A percentile compares a stretch with the other conserved stretches of the same genome.
Evolutionary conservation across 306 rosid species (phyloP).

Genomic region (Cicer judaicum): DNA sequence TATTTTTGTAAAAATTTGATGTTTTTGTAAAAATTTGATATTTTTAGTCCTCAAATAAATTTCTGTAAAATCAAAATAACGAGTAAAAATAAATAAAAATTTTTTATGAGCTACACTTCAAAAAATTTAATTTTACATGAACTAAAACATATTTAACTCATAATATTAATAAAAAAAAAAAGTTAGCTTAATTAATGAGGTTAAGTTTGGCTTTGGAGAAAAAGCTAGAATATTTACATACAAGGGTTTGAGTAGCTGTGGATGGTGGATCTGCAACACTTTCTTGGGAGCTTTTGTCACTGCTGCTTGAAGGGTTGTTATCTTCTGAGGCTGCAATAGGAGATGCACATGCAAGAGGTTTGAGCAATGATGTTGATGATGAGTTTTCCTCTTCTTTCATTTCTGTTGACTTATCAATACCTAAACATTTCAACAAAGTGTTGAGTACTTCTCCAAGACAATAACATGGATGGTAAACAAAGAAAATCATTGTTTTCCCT

Average conservation of each 20-base stretch:
- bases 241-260: not conserved
- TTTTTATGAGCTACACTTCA: too few relatives aligned
- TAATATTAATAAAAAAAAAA: not conserved
- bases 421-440: not conserved
- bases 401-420: not conserved
- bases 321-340: not conserved
- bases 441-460: not conserved
- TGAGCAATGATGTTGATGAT: constrained; percentile 12
- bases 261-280: not conserved
- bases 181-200: too few relatives aligned
- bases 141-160: not conserved
- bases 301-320: not conserved
- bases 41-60: too few relatives aligned
- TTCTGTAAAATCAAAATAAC: too few relatives aligned
- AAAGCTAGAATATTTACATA: not conserved
- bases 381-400: not conserved
- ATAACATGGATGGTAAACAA: not conserved
- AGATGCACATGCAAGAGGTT: constrained; percentile 1
- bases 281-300: not conserved
- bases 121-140: too few relatives aligned
- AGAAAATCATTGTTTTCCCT: not conserved
- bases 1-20: too few relatives aligned
- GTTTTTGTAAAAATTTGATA: too few relatives aligned
- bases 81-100: too few relatives aligned
- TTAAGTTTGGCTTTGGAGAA: not conserved